Conservation (phyloP, 2,329 filamentous ascomycete genomes). For the Penicillium hordei region DNA sequence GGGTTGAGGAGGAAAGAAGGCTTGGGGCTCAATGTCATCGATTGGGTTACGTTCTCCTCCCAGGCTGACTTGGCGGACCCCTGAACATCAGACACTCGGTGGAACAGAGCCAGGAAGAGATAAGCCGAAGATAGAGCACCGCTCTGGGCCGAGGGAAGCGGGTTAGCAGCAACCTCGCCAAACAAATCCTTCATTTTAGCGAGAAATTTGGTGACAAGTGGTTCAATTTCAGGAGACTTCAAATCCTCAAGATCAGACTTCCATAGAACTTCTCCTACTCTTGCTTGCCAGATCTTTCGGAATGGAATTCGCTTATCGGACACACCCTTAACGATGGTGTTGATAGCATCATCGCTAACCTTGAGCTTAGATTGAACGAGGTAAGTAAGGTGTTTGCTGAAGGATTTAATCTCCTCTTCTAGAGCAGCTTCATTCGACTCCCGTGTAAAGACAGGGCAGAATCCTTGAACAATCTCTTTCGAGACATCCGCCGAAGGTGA, state of each 20-base stretch:
- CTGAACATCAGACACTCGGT: conserved; percentile 55
- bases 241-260: conserved; percentile 50
- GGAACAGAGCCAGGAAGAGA: conserved; percentile 65
- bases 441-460: conserved; percentile 71
- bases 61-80: conserved; percentile 52
- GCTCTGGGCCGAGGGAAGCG: conserved; percentile 74
- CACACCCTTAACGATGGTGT: conserved; percentile 76
- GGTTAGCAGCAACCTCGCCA: conserved; percentile 75
- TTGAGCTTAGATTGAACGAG: conserved; percentile 62
- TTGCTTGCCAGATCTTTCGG: conserved; percentile 77
- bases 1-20: conserved; percentile 83
- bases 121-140: conserved; percentile 79
- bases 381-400: conserved; percentile 65
- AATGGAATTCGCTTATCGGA: conserved; percentile 78
- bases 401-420: conserved; percentile 68
- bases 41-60: conserved; percentile 60
- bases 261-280: conserved; percentile 70
- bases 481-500: conserved; percentile 62
- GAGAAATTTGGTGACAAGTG: conserved; percentile 52
- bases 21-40: conserved; percentile 71
- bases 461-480: conserved; percentile 63
- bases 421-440: conserved; percentile 87
- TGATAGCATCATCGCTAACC: conserved; percentile 65
- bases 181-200: conserved; percentile 63
- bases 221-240: conserved; percentile 47